Evolutionary conservation across 352 stramenopile species (phyloP).

Genomic region (Vaucheria bursata): DNA sequence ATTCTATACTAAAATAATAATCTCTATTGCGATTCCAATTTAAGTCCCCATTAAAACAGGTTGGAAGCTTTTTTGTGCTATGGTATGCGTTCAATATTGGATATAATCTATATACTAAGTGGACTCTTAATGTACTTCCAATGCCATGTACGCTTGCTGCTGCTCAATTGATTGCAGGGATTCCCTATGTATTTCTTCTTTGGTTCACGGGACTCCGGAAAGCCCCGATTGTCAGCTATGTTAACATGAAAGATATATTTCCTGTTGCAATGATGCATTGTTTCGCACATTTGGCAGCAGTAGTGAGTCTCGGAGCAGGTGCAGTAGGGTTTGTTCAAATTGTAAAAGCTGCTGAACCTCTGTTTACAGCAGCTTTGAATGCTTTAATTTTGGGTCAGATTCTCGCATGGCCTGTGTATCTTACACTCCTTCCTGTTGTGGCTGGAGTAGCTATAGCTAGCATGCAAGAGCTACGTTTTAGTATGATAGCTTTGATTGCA

Average conservation of each 20-base stretch:
- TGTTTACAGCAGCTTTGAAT: conserved; percentile 58
- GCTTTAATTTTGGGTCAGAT: conserved; percentile 58
- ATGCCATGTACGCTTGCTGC: conserved; percentile 66
- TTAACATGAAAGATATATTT: conserved; percentile 48
- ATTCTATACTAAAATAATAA: too few relatives aligned
- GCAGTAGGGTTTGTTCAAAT: conserved; percentile 65
- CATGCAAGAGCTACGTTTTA: conserved; percentile 71
- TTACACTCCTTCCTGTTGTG: conserved; percentile 69
- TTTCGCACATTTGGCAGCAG: conserved; percentile 61
- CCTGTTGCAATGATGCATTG: conserved; percentile 43
- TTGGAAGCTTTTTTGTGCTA: conserved; percentile 44
- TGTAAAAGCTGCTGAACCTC: conserved; percentile 68
- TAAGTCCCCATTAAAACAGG: too few relatives aligned
- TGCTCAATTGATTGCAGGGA: conserved; percentile 53
- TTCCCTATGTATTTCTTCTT: conserved; percentile 48
- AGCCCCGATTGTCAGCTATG: conserved; percentile 51
- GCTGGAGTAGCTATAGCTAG: conserved; percentile 66
- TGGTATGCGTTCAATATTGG: conserved; percentile 54
- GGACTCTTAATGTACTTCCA: conserved; percentile 62
- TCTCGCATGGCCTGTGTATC: conserved; percentile 62
- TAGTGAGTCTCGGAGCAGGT: conserved; percentile 66
- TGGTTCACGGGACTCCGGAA: conserved; percentile 63
- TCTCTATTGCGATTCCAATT: too few relatives aligned
- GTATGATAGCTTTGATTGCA: conserved; percentile 55
- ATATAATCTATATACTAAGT: conserved; percentile 78